Percentiles rank a stretch among this genome's conserved stretches.
phyloP scores from a whole-genome alignment of 2,329 filamentous ascomycete genomes.

The Phyllosticta capitalensis region DNA sequence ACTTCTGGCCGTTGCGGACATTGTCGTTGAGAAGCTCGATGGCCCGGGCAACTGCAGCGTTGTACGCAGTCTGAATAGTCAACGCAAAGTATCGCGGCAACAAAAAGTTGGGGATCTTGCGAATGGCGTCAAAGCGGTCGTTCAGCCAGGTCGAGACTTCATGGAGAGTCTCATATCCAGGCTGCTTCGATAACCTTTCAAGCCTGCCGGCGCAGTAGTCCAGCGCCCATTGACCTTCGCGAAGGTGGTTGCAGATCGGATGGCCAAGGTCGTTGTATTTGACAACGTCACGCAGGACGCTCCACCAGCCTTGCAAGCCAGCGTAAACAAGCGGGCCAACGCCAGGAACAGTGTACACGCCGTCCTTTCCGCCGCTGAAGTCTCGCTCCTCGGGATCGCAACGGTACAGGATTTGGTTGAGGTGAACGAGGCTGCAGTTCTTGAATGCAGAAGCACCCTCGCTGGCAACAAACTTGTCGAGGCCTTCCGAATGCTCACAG shows the following conservation, averaged over 20 bases:
- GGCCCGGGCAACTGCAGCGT: slow-evolving; percentile 67
- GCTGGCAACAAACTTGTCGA: slow-evolving; percentile 79
- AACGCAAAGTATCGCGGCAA: slow-evolving; percentile 89
- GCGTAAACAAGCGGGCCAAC: slow-evolving; percentile 84
- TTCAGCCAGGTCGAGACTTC: slow-evolving; percentile 69
- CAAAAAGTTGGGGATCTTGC: slow-evolving; percentile 77
- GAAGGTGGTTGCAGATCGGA: slow-evolving; percentile 83
- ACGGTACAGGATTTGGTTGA: slow-evolving; percentile 87
- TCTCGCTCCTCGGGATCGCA: slow-evolving; percentile 85
- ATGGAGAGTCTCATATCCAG: slow-evolving; percentile 52
- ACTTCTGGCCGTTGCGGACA: slow-evolving; percentile 73
- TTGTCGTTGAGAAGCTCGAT: slow-evolving; percentile 71
- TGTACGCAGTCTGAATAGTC: slow-evolving; percentile 78
- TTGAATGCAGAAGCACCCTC: slow-evolving; percentile 71
- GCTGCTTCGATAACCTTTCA: slow-evolving; percentile 57
- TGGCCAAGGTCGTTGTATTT: slow-evolving; percentile 85
- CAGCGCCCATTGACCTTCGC: slow-evolving; percentile 83
- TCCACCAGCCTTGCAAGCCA: slow-evolving; percentile 98
- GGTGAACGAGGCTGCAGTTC: slow-evolving; percentile 64
- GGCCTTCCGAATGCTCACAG: slow-evolving; percentile 70
- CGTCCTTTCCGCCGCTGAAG: slow-evolving; percentile 67
- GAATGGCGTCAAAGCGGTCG: slow-evolving; percentile 76
- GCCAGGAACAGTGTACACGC: slow-evolving; percentile 79
- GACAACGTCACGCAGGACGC: slow-evolving; percentile 74
- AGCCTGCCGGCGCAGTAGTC: slow-evolving; percentile 78